Evolutionary conservation across 140 eudicot genomes (phyloP), one percentile per base, ranked within the genome.

Genomic region (Bidens hawaiensis): DNA sequence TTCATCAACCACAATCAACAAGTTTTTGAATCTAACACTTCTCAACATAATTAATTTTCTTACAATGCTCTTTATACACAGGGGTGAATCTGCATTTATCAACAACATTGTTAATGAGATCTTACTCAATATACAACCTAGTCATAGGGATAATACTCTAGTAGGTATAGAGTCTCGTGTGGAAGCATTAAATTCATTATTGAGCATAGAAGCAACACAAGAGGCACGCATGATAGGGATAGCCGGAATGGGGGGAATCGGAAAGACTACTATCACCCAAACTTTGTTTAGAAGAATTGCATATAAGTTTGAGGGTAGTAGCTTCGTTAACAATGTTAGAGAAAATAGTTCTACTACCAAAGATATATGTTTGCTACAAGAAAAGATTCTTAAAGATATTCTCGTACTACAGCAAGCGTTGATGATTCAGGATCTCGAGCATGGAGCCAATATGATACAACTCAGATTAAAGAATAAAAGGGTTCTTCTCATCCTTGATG

Each of bases 401-500:
- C 31, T 50, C 10, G 16, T 50, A 2, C 1, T 50, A 31, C 31
- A 14, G 4, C 40, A 42, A 42, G 48, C 7, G 2, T 42, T 42
- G 48, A 4, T n/a, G 1, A 14, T 42, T n/a, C 5, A 14, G 21
- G 5, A 54, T 26, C 60, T 13, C 6, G 22, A 24, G 1, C 1
- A 54, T 54, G 70, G 70, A 47, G 55, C 25, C 11, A 11, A 64
- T 3, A 18, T 47, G 16, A 64, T 27, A 27, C 54, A 46, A 27
- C 30, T 6, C 17, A 47, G 60, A n/a, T 15, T 64, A 4, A 3
- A 6, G 15, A 18, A 48, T 27, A 64, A 64, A 17, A 64, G 51
- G 59, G 70, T 64, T 47, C 45, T 64, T 64, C 42, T 64, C 10
- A 30, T 64, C 46, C 70, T 64, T 17, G 70, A 64, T 47, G 59